Percentiles rank a stretch among this genome's conserved stretches.
phyloP scores from a whole-genome alignment of 768 basidiomycete genomes.

The Trametes villosa region DNA sequence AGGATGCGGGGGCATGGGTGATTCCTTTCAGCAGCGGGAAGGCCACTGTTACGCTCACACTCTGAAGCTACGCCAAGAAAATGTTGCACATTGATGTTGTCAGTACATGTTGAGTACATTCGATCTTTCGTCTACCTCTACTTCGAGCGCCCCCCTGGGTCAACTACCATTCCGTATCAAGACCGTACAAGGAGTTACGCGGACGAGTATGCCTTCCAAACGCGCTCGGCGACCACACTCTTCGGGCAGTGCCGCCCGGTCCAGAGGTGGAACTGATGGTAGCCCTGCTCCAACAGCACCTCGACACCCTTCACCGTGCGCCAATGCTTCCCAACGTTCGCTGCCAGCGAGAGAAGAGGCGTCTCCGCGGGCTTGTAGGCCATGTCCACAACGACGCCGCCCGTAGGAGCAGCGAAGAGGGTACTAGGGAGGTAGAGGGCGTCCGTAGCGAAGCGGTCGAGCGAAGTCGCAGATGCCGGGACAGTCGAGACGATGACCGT shows the following conservation, averaged over 20 bases:
- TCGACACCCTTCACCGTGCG: conserved; percentile 76
- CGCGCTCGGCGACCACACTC: conserved; percentile 48
- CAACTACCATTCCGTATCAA: no score
- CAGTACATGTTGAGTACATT: not conserved
- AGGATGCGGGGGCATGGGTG: conserved; percentile 53
- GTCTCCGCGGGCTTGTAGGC: conserved; percentile 91
- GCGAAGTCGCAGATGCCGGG: conserved; percentile 67
- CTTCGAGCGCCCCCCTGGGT: not conserved
- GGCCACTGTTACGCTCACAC: conserved; percentile 31
- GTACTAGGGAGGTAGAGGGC: conserved; percentile 56
- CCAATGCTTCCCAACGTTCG: conserved; percentile 58
- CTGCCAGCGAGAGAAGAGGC: conserved; percentile 74
- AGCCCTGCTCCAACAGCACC: conserved; percentile 88
- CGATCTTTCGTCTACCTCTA: not conserved
- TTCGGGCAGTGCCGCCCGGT: conserved; percentile 68
- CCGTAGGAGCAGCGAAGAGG: conserved; percentile 62
- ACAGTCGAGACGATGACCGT: conserved; percentile 88
- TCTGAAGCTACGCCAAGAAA: not conserved
- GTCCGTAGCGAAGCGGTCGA: conserved; percentile 32
- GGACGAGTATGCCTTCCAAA: conserved; percentile 50
- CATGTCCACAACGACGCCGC: conserved; percentile 87
- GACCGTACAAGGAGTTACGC: no score
- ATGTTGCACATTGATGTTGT: not conserved
- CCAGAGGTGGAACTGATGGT: conserved; percentile 83
- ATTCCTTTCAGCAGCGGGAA: conserved; percentile 47